Base-by-base conservation (phyloP, 2,329 filamentous ascomycete species). In the Phialemonium atrogriseum region DNA sequence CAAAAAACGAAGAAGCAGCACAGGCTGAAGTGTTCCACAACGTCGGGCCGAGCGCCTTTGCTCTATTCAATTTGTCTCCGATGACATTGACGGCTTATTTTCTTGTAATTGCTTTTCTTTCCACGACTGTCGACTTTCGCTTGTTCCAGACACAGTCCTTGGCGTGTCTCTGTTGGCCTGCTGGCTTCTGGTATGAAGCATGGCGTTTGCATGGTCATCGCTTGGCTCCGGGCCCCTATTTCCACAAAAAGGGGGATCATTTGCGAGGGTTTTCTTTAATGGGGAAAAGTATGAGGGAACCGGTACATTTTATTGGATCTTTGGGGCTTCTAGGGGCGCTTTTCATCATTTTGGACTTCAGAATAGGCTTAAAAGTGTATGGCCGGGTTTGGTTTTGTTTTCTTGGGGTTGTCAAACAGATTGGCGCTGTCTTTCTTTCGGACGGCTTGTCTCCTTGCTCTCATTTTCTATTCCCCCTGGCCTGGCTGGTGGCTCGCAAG, bases 291-390 rank as follows among this genome's bases (percentile, higher is more conserved):
- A 22, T 11, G 20, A 8, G 8, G n/a, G n/a, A n/a, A n/a, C 11
- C 27, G 17, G 27, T 28, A 28, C 27, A 28, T 28, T 28, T n/a
- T n/a, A n/a, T n/a, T 7, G 27, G 17, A 18, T 20, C n/a, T 28
- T 28, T 13, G 11, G 17, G 27, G 17, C 17, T 28, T 11, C 17
- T 9, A 10, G 5, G 27, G n/a, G 13, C 25, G 14, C 21, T 32
- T 32, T 17, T 31, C 14, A 18, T 32, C 13, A 14, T 7, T 25
- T n/a, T n/a, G n/a, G n/a, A n/a, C n/a, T n/a, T n/a, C n/a, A n/a
- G n/a, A n/a, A n/a, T n/a, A n/a, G n/a, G n/a, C n/a, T n/a, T n/a
- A n/a, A n/a, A n/a, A n/a, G n/a, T n/a, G n/a, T n/a, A n/a, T n/a
- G n/a, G n/a, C n/a, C n/a, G n/a, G n/a, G n/a, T n/a, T n/a, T n/a